phyloP scores from a whole-genome alignment of 306 rosid genomes.

The Phaseolus lunatus region DNA sequence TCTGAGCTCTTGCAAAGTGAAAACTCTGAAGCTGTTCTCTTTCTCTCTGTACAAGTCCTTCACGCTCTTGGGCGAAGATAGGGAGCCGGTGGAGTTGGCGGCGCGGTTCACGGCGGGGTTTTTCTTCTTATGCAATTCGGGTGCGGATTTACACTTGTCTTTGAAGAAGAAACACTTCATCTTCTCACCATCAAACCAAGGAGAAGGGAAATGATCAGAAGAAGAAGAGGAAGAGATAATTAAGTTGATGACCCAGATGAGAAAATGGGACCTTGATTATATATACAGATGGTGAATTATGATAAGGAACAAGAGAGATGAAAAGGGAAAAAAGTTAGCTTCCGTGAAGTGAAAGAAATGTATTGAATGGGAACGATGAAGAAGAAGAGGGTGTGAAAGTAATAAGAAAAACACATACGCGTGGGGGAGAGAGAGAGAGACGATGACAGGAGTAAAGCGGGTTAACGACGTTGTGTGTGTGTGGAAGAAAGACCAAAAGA shows the following conservation, averaged over 20 bases:
- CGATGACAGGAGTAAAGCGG: neutral
- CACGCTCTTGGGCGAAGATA: conserved; percentile 73
- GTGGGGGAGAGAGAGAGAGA: neutral
- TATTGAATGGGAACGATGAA: neutral
- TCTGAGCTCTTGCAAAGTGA: conserved; percentile 65
- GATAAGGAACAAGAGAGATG: neutral
- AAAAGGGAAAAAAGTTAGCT: neutral
- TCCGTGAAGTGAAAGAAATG: neutral
- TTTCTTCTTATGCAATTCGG: conserved; percentile 58
- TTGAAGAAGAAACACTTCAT: conserved; percentile 84
- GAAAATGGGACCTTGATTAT: neutral
- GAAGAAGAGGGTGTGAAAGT: no score
- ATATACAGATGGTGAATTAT: no score
- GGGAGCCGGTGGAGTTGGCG: conserved; percentile 63
- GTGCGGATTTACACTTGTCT: conserved; percentile 67
- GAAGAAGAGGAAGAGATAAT: neutral
- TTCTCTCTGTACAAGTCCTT: conserved; percentile 85
- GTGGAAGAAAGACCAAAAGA: neutral
- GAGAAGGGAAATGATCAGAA: neutral
- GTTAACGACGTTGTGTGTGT: neutral
- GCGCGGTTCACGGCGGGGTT: conserved; percentile 47
- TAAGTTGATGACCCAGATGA: neutral
- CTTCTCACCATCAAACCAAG: conserved; percentile 35
- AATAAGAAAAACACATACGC: no score
- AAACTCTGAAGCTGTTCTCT: conserved; percentile 69